Percentiles rank a stretch among this genome's conserved stretches.
Evolutionary conservation across 1,139 yeast genomes (phyloP).

Genomic region (Candida pseudoviswanathii): DNA sequence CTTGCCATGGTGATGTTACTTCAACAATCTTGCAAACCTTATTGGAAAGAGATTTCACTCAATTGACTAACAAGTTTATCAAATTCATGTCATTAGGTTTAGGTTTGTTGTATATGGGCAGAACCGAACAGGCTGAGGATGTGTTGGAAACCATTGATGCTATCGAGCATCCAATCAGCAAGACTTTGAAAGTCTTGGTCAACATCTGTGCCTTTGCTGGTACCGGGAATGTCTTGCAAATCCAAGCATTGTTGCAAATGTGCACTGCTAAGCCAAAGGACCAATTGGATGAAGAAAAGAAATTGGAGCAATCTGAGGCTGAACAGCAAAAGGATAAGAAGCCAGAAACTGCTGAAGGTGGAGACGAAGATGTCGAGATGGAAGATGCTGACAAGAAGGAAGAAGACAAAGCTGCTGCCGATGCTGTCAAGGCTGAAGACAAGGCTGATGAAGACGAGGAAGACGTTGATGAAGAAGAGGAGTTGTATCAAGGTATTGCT

Average conservation of each 20-base stretch:
- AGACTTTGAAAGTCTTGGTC: constrained; percentile 86
- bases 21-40: constrained; percentile 88
- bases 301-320: constrained; percentile 41
- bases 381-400: constrained; percentile 21
- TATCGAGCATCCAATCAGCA: constrained; percentile 91
- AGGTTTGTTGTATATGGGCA: constrained; percentile 91
- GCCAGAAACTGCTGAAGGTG: constrained; percentile 9
- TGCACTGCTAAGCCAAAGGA: constrained; percentile 64
- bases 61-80: constrained; percentile 83
- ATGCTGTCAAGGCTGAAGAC: constrained; percentile 17
- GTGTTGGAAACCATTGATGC: constrained; percentile 94
- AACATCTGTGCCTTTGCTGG: constrained; percentile 97
- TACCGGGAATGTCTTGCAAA: constrained; percentile 94
- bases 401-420: constrained; percentile 17
- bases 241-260: constrained; percentile 88
- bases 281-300: constrained; percentile 34
- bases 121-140: constrained; percentile 93
- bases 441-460: constrained; percentile 27
- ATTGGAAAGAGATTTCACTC: constrained; percentile 78
- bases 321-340: constrained; percentile 26
- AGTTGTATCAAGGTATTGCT: constrained; percentile 81
- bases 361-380: constrained; percentile 26
- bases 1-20: constrained; percentile 93
- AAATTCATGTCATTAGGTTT: constrained; percentile 90
- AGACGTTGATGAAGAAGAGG: constrained; percentile 53